Percentiles rank a stretch among this genome's conserved stretches.
Evolutionary conservation across 805 yeast genomes (phyloP).

Genomic region (Starmera amethionina): DNA sequence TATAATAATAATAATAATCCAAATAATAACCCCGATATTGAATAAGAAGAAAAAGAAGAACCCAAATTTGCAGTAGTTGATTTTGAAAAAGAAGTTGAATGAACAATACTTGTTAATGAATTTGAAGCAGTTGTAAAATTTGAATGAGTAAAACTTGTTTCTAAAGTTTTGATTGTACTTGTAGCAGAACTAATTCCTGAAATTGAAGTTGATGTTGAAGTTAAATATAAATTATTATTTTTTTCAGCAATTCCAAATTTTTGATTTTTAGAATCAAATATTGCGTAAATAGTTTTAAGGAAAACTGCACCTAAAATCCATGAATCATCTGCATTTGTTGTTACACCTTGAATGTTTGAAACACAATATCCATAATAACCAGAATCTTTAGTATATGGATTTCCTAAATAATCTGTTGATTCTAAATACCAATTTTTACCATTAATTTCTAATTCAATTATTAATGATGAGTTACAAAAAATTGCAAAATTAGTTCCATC

Average conservation of each 20-base stretch:
- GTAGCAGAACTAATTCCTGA: not conserved
- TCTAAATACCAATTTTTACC: constrained; percentile 35
- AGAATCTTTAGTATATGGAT: constrained; percentile 27
- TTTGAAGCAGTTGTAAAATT: too few relatives aligned
- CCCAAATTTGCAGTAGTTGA: constrained; percentile 1
- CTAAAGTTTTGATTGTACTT: not conserved
- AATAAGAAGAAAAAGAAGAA: too few relatives aligned
- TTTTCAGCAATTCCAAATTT: constrained; percentile 45
- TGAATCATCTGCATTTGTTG: constrained; percentile 24
- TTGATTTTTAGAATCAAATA: constrained; percentile 43
- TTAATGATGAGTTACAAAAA: constrained; percentile 38
- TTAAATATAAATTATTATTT: constrained; percentile 19
- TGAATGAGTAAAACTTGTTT: too few relatives aligned
- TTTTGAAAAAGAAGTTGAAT: not conserved
- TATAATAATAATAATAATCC: too few relatives aligned
- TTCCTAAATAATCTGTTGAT: constrained; percentile 39
- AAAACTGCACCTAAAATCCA: constrained; percentile 66
- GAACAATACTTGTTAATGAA: too few relatives aligned
- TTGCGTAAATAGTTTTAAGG: constrained; percentile 42
- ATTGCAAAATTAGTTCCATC: constrained; percentile 60
- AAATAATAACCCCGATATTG: too few relatives aligned
- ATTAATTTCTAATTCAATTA: constrained; percentile 31
- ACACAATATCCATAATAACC: constrained; percentile 44
- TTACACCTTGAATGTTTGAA: constrained; percentile 53
- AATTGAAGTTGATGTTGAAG: constrained; percentile 11